Base-by-base conservation (phyloP, 2,329 filamentous ascomycete species). In the Fusarium cicatricum region DNA sequence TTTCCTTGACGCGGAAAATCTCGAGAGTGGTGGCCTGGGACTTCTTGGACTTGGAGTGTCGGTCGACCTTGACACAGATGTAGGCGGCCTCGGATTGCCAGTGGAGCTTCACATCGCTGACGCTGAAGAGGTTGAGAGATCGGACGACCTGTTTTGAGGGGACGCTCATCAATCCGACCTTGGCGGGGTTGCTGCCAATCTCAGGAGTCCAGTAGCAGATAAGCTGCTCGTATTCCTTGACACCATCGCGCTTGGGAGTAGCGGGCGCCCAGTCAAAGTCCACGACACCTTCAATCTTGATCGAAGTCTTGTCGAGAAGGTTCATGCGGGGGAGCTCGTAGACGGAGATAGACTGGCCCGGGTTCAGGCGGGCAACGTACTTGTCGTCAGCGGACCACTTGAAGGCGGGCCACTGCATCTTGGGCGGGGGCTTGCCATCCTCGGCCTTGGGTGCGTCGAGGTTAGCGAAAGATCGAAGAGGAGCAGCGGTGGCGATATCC, bases 131-230 rank as follows among this genome's bases (percentile, higher is more conserved):
- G 74, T 99, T 99, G 72, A 97, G 85, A 5, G 94, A 96, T 70
- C 95, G 89, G 61, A 99, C 88, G 65, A 97, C 85, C 78, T 98
- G 88, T 81, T 97, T 98, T 56, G 91, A 93, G 7, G 95, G 95
- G 64, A 99, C 86, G 78, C 88, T 93, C 94, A 99, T 98, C 70
- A 99, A 81, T 66, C 90, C 92, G 68, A 99, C 95, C 82, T 96
- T 96, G 70, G 95, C 95, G 36, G 95, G 96, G 79, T 97, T 98
- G 83, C 92, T 97, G 73, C 93, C 94, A 62, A 98, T 91, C 77
- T 99, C 95, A 42, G 95, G 95, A 17, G 95, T 98, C 95, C 95
- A 99, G 86, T 93, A 99, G 81, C 91, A 96, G 78, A 99, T 88
- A 5, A 99, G 85, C 75, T 98, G 95, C 80, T 99, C 95, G 75